Evolutionary conservation across 2,329 filamentous ascomycete genomes (phyloP), one percentile per base, ranked within the genome.

Genomic region (Allantophomopsis lycopodina): DNA sequence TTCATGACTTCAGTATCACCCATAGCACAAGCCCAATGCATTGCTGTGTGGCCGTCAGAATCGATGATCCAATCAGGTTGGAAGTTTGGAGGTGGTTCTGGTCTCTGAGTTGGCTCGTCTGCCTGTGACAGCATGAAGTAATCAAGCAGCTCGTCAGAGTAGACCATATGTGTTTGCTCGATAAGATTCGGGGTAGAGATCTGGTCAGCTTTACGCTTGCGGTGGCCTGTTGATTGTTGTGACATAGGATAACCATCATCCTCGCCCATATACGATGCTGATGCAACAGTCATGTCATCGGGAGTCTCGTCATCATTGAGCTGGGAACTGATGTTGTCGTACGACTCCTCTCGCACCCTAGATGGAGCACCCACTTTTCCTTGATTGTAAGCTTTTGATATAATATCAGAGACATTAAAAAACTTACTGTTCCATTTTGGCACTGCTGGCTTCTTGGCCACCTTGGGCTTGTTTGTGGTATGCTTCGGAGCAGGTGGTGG

Each of bases 21-120:
- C 89, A 98, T 98, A 17, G 91, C 86, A 39, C 86, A 87, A 14
- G 88, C 91, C 91, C 91, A 98, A 56, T 98, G 91, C 48, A 98
- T 72, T 5, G 89, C 88, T 2, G 87, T 94, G 54, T 96, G 88
- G 8, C 81, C 80, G 51, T 94, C 87, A 34, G 87, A 83, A 56
- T 98, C 91, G 46, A 98, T 95, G n/a, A 80, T 71, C 58, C 85
- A 83, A 59, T 98, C 83, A 5, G 93, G 79, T 54, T 94, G 80
- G 52, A 94, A 94, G 55, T 86, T 82, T 28, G 77, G 66, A 0
- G 91, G 91, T 2, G 89, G 88, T 44, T 85, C 76, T 1, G 87
- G 88, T 40, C 68, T 50, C 63, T 75, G 53, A 43, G 79, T 76
- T 15, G 78, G 74, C 42, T 82, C 79, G 58, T 88, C 81, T 45